Evolutionary conservation across 2,329 filamentous ascomycete genomes (phyloP).

Genomic region (Coniochaeta prunicola): DNA sequence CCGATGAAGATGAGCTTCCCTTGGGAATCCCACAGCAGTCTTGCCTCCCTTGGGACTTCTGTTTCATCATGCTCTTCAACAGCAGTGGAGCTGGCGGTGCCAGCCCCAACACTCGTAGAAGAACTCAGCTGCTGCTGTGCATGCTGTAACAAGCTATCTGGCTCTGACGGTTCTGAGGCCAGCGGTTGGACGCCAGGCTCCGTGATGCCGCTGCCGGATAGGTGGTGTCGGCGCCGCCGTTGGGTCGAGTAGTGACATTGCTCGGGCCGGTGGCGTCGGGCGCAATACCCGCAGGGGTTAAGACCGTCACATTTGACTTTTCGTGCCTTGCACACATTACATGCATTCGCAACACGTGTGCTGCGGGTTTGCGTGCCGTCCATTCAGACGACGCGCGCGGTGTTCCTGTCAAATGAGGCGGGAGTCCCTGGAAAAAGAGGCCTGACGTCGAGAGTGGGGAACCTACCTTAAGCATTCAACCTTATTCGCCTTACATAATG

Average conservation of each 20-base stretch:
- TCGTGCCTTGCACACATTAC: slow-evolving; percentile 45
- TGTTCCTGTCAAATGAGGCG: too few species aligned
- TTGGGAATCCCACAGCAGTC: slow-evolving; percentile 42
- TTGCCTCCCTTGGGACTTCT: slow-evolving; percentile 45
- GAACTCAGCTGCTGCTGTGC: slow-evolving; percentile 14
- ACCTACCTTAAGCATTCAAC: too few species aligned
- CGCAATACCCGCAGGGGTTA: slow-evolving; percentile 45
- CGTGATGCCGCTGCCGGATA: not conserved
- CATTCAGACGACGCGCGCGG: not conserved
- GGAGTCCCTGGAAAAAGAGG: not conserved
- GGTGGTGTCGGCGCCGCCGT: slow-evolving; percentile 22
- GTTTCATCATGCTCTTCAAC: slow-evolving; percentile 34
- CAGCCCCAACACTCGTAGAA: slow-evolving; percentile 19
- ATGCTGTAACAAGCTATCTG: not conserved
- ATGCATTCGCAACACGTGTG: slow-evolving; percentile 42
- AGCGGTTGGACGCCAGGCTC: not conserved
- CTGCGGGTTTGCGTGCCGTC: slow-evolving; percentile 8
- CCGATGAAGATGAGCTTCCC: slow-evolving; percentile 49
- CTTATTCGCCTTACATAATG: too few species aligned
- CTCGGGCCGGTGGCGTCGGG: slow-evolving; percentile 31
- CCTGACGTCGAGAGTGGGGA: too few species aligned
- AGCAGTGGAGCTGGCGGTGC: not conserved
- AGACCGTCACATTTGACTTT: slow-evolving; percentile 50
- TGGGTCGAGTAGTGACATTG: slow-evolving; percentile 41
- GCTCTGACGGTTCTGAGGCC: not conserved